These are phyloP conservation scores for Sporisorium sorghi DNA, from an alignment of 1,284 basidiomycete species.

Conservation along the genomic window DNA sequence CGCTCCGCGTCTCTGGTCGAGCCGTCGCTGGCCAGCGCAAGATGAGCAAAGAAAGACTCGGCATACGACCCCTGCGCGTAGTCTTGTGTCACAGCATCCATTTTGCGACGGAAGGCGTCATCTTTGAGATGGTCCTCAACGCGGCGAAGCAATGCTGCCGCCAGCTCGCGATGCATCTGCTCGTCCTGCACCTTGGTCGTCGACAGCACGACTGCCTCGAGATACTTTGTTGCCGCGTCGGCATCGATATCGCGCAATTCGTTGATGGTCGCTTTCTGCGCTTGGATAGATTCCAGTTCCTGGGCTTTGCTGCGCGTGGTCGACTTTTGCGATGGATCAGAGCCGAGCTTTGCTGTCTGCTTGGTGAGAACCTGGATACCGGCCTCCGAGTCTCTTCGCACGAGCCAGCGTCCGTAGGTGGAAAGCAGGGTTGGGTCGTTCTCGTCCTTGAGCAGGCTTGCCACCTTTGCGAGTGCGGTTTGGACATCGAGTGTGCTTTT, in stretches of 20 bases:
- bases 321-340: conserved; percentile 15
- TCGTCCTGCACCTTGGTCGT: conserved; percentile 43
- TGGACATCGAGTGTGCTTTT: conserved; percentile 11
- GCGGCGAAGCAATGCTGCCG: conserved; percentile 22
- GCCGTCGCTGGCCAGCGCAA: conserved; percentile 46
- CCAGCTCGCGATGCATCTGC: conserved; percentile 52
- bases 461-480: conserved; percentile 31
- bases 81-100: conserved; percentile 33
- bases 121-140: conserved; percentile 19
- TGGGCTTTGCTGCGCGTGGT: conserved; percentile 26
- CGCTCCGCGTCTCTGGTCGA: conserved; percentile 29
- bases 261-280: conserved; percentile 41
- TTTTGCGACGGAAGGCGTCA: conserved; percentile 18
- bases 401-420: conserved; percentile 58
- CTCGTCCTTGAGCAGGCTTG: conserved; percentile 17
- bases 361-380: conserved; percentile 52
- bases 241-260: conserved; percentile 49
- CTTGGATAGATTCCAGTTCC: conserved; percentile 35
- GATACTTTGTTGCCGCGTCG: conserved; percentile 53
- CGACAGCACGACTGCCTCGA: conserved; percentile 60
- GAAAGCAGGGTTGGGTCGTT: conserved; percentile 33
- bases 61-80: conserved; percentile 51
- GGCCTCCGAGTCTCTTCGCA: conserved; percentile 49
- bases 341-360: conserved; percentile 8
- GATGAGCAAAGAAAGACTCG: conserved; percentile 59